A percentile compares a stretch with the other conserved stretches of the same genome.
These are phyloP conservation scores for Onygenales sp. DNA, from an alignment of 2,329 filamentous ascomycete genomes.

Conservation along the genomic window DNA sequence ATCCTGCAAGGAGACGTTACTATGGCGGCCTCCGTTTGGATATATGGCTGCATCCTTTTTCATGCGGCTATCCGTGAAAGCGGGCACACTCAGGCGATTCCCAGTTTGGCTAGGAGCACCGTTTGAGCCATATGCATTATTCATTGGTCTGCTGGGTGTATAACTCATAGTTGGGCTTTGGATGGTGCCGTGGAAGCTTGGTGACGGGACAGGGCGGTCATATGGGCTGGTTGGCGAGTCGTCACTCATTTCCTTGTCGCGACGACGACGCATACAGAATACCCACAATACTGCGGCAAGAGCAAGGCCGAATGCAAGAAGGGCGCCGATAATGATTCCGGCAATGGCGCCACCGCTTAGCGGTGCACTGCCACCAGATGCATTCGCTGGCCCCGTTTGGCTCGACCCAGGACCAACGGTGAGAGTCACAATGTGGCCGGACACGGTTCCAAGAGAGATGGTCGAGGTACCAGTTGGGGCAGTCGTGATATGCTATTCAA, in stretches of 20 bases:
- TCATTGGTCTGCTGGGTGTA: background rate
- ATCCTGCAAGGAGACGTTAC: conserved; percentile 38
- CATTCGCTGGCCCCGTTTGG: conserved; percentile 11
- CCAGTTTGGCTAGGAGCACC: background rate
- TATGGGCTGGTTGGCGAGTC: conserved; percentile 16
- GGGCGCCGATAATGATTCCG: conserved; percentile 34
- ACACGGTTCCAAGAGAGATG: conserved; percentile 8
- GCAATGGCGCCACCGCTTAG: conserved; percentile 34
- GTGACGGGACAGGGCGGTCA: conserved; percentile 9
- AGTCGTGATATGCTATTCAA: conserved; percentile 7
- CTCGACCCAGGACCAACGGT: conserved; percentile 13
- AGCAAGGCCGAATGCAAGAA: conserved; percentile 29
- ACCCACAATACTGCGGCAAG: conserved; percentile 30
- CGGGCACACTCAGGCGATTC: conserved; percentile 14
- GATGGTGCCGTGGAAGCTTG: conserved; percentile 10
- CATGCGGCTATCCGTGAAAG: conserved; percentile 36
- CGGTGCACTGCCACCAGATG: conserved; percentile 14
- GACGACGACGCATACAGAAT: conserved; percentile 29
- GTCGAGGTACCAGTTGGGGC: conserved; percentile 6
- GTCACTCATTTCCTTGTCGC: conserved; percentile 6
- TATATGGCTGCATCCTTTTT: conserved; percentile 34
- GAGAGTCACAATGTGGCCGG: conserved; percentile 14
- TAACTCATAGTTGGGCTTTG: background rate
- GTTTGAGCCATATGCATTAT: background rate
- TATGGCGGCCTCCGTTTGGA: conserved; percentile 31